Base-by-base conservation (phyloP, 106 monocot genomes). In the Dendrobium officinale region DNA sequence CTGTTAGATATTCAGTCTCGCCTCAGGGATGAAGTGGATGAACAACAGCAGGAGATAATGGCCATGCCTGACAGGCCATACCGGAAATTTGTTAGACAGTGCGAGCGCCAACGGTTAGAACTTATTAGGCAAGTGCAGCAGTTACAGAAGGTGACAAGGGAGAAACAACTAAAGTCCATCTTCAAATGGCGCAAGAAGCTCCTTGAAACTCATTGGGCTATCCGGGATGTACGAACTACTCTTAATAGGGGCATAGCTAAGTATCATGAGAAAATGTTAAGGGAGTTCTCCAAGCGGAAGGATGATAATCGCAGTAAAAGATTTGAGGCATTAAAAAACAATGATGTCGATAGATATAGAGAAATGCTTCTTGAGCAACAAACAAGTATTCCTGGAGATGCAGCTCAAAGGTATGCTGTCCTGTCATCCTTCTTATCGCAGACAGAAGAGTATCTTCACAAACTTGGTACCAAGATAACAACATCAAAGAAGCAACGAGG, bases 261-360 rank as follows among this genome's bases (percentile, higher is more conserved):
- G 75, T 93, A 95, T 89, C 98, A 98, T 80, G 95, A 95, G 79
- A 92, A 88, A 80, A 93, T 98, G 95, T 73, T 92, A 51, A 89
- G 87, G 81, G 98, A 98, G 70, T 98, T 92, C 78, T 89, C 95
- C 11, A 98, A 98, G 84, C 91, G 79, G 72, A 98, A 98, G 61
- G 95, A 98, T 86, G 92, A 90, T 75, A 88, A 88, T 79, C 67
- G 92, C 48, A 93, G 86, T 81, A 98, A 87, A 88, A 92, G 98
- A 84, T 91, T 98, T 95, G 98, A 98, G 84, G 95, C 98, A 37
- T 81, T 98, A 86, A 98, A 98, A 77, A 98, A 98, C 83, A 98
- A 98, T 84, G 98, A 98, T 83, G 95, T 98, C 5, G 92, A 95
- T 84, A 87, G 94, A 84, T 98, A 95, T 79, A 87, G 92, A 72